Conservation (phyloP, 2,329 filamentous ascomycete species). For the Fusarium sp. region DNA sequence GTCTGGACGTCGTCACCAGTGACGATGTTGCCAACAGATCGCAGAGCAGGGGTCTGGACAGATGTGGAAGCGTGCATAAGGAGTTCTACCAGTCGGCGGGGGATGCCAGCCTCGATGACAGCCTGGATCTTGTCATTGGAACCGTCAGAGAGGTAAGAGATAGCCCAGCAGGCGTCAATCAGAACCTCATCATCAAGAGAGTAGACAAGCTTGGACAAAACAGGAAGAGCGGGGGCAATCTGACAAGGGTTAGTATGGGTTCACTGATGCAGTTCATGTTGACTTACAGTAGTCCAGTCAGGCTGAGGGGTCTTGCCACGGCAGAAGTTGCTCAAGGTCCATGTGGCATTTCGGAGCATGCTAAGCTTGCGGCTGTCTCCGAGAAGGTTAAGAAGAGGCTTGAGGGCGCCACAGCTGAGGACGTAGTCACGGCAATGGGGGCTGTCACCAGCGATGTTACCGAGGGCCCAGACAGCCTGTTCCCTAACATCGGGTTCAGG, state of each 20-base stretch:
- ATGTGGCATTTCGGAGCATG: constrained; percentile 98
- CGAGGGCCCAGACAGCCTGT: constrained; percentile 97
- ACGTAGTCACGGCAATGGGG: constrained; percentile 98
- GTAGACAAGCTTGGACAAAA: constrained; percentile 97
- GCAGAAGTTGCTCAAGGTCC: constrained; percentile 99
- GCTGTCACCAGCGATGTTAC: constrained; percentile 99
- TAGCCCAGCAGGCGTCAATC: constrained; percentile 99
- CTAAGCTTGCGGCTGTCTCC: constrained; percentile 98
- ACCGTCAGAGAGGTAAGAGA: constrained; percentile 97
- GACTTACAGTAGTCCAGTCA: constrained; percentile 91
- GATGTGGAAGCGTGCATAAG: constrained; percentile 98
- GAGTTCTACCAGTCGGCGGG: constrained; percentile 93
- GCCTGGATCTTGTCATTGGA: constrained; percentile 99
- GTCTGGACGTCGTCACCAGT: constrained; percentile 99
- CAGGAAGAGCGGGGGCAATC: constrained; percentile 94
- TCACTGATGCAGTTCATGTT: constrained; percentile 25
- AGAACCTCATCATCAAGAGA: constrained; percentile 98
- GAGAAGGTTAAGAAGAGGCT: constrained; percentile 87
- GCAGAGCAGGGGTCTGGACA: constrained; percentile 95
- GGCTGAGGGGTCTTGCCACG: constrained; percentile 99
- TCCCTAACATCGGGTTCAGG: constrained; percentile 97
- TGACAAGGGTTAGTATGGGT: constrained; percentile 52
- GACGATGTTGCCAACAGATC: constrained; percentile 98
- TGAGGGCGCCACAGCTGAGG: constrained; percentile 87
- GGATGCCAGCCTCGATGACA: constrained; percentile 97